Percentiles rank a stretch among this genome's conserved stretches.
Evolutionary conservation across 257 asterid species (phyloP).

Genomic region (Plantago ovata): DNA sequence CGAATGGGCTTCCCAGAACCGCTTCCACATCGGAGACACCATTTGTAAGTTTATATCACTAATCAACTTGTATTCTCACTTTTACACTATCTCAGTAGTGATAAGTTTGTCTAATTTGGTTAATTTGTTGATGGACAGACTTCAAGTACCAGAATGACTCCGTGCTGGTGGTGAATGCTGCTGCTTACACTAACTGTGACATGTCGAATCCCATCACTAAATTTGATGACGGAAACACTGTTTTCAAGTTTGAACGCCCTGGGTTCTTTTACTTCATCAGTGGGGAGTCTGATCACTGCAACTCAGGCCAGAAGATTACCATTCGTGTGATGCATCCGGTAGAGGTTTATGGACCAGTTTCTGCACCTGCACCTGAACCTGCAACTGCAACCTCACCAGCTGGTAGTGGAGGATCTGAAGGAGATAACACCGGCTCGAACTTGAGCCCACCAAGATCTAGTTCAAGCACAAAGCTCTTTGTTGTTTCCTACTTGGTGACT

Average conservation of each 20-base stretch:
- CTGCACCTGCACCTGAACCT: conserved; percentile 35
- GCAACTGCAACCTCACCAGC: too few relatives aligned
- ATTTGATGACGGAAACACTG: conserved; percentile 48
- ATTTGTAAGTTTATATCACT: conserved; percentile 35
- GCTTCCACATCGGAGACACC: conserved; percentile 65
- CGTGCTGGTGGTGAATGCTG: conserved; percentile 47
- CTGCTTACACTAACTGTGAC: conserved; percentile 48
- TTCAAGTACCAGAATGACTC: conserved; percentile 68
- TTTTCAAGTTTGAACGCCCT: conserved; percentile 39
- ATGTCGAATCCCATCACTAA: conserved; percentile 44
- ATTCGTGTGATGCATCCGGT: conserved; percentile 63
- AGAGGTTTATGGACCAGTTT: conserved; percentile 25
- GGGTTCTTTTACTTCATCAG: conserved; percentile 76
- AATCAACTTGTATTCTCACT: background rate
- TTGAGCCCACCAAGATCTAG: conserved; percentile 17
- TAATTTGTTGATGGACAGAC: conserved; percentile 26
- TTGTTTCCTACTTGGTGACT: conserved; percentile 28
- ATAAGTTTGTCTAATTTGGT: background rate
- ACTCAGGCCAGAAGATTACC: conserved; percentile 52
- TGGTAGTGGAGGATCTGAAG: background rate
- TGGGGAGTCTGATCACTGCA: conserved; percentile 57
- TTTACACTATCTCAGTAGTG: too few relatives aligned
- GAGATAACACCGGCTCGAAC: conserved; percentile 7
- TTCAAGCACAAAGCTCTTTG: conserved; percentile 26
- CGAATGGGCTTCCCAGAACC: conserved; percentile 66